Percentiles rank a stretch among this genome's conserved stretches.
Conservation (phyloP, 1,284 basidiomycete species). For the Abortiporus biennis region DNA sequence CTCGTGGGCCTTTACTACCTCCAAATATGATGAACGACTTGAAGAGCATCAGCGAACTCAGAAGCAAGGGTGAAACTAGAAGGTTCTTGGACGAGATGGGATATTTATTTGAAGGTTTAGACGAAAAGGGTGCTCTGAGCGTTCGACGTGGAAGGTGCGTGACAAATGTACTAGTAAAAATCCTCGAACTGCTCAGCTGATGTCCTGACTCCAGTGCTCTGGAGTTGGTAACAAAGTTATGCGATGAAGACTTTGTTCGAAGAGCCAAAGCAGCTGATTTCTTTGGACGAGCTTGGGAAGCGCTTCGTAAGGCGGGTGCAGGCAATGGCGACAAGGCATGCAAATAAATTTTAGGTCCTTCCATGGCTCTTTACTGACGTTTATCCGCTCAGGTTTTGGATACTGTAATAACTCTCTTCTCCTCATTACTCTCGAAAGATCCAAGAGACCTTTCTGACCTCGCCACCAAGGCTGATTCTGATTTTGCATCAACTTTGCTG, state of each 20-base stretch:
- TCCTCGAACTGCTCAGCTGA: no score
- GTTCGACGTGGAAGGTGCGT: slow-evolving; percentile 63
- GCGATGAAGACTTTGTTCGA: slow-evolving; percentile 64
- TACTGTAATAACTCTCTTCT: slow-evolving; percentile 49
- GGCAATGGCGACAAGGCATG: slow-evolving; percentile 54
- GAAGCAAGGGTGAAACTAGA: slow-evolving; percentile 72
- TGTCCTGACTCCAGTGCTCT: slow-evolving; percentile 44
- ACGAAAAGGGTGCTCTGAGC: slow-evolving; percentile 39
- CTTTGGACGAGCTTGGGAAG: slow-evolving; percentile 57
- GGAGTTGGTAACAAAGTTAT: slow-evolving; percentile 68
- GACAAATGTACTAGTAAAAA: no score
- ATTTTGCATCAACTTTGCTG: slow-evolving; percentile 38
- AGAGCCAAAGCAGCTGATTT: slow-evolving; percentile 73
- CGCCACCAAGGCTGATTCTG: slow-evolving; percentile 32
- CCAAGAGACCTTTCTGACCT: slow-evolving; percentile 46
- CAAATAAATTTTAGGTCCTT: neutral
- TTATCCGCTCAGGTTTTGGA: slow-evolving; percentile 46
- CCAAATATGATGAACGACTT: slow-evolving; percentile 65
- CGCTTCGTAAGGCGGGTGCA: slow-evolving; percentile 49
- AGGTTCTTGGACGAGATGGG: slow-evolving; percentile 76
- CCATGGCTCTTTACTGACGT: slow-evolving; percentile 3
- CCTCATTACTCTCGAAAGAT: slow-evolving; percentile 53
- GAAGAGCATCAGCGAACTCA: slow-evolving; percentile 72
- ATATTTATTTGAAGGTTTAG: slow-evolving; percentile 75
- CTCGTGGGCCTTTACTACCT: slow-evolving; percentile 27